A percentile compares a stretch with the other conserved stretches of the same genome.
These are phyloP conservation scores for Citeromyces hawaiiensis DNA, from an alignment of 1,139 yeast genomes.

Conservation along the genomic window DNA sequence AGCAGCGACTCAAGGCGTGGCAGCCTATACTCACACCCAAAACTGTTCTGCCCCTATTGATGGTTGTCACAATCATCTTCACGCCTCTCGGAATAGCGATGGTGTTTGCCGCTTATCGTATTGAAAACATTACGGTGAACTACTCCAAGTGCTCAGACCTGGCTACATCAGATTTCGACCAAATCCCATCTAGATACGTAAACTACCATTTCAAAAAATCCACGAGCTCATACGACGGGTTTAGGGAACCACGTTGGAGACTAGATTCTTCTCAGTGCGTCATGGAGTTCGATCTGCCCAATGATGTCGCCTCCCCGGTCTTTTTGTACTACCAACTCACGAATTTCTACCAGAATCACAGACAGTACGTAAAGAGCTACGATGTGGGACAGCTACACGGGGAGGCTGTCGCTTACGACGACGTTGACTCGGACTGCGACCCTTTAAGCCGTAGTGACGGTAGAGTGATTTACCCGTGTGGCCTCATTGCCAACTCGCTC, in stretches of 20 bases:
- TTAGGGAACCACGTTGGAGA: constrained; percentile 43
- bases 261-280: constrained; percentile 28
- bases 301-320: constrained; percentile 43
- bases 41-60: constrained; percentile 56
- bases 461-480: constrained; percentile 59
- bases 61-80: constrained; percentile 50
- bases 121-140: constrained; percentile 43
- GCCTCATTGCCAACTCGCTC: constrained; percentile 62
- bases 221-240: constrained; percentile 14
- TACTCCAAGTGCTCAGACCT: constrained; percentile 40
- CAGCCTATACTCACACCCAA: constrained; percentile 71
- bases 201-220: constrained; percentile 38
- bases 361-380: constrained; percentile 62
- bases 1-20: constrained; percentile 69
- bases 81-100: constrained; percentile 68
- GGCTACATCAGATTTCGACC: constrained; percentile 22
- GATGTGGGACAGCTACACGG: constrained; percentile 58
- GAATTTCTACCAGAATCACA: constrained; percentile 66
- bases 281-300: constrained; percentile 46
- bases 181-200: constrained; percentile 38
- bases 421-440: constrained; percentile 39
- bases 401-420: constrained; percentile 32
- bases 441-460: constrained; percentile 42
- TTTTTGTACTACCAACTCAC: constrained; percentile 59
- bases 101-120: constrained; percentile 41